Evolutionary conservation across 306 rosid genomes (phyloP), one percentile per base, ranked within the genome.

Genomic region (Vachellia pachyceras): DNA sequence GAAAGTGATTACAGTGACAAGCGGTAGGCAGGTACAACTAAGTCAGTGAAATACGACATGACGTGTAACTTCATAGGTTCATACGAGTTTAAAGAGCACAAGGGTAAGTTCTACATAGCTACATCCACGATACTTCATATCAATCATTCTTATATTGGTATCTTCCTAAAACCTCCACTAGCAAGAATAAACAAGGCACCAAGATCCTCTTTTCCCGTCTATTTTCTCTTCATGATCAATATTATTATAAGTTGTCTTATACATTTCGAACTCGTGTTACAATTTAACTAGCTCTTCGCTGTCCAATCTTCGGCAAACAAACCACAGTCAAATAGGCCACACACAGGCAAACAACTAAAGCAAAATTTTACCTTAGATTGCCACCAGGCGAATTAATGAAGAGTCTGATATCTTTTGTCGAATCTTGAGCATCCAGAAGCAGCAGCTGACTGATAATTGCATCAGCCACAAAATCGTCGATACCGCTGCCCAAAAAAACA

Each of bases 391-490:
- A 93, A 85, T 95, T 95, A 52, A 95, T 86, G 8, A 95, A 95
- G 54, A 93, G 97, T 75, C 89, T 92, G 52, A 95, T 95, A 86
- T 95, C 99, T 55, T 90, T 91, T 3, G 84, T 84, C n/a, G 92
- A 84, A 79, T 95, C 96, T 77, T 90, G 91, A 2, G 94, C 99
- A 79, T 95, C 99, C 86, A 95, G 85, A 25, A 95, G 88, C 72
- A 95, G 73, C 84, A 95, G 82, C 86, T 95, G 99, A 70, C 98
- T 90, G 57, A 90, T 84, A 75, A 95, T 88, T 35, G 97, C 87
- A 82, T 95, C 99, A 22, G 98, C 98, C 77, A 95, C 94, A 55
- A 95, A 89, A 68, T 95, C 99, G 72, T 95, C 98, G 25, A 95
- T 89, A 75, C 71, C 67, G 77, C 77, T 89, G 2, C 99, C 99